Evolutionary conservation across 768 basidiomycete species (phyloP).

Genomic region (Lenzites betulinus): DNA sequence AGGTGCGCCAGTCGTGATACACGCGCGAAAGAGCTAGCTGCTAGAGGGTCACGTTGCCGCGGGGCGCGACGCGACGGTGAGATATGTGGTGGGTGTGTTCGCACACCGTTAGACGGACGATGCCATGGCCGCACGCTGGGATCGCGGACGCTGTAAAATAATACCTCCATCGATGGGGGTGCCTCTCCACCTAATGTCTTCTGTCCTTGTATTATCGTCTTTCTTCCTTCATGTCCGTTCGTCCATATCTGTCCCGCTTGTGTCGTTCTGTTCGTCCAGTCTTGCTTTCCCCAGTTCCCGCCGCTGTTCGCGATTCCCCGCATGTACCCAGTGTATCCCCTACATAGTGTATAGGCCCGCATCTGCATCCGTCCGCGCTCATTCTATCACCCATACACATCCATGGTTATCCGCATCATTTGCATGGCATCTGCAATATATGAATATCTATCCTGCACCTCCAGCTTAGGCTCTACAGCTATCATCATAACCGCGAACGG

Average conservation of each 20-base stretch:
- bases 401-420: background rate
- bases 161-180: background rate
- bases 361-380: background rate
- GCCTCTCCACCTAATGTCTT: slow-evolving; percentile 3
- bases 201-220: slow-evolving; percentile 3
- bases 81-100: background rate
- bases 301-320: background rate
- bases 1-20: slow-evolving; percentile 4
- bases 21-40: background rate
- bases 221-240: background rate
- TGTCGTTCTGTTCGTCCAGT: background rate
- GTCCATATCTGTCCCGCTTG: background rate
- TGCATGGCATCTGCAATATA: background rate
- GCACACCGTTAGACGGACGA: slow-evolving; percentile 5
- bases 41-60: too few relatives aligned
- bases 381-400: background rate
- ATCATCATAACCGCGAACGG: too few relatives aligned
- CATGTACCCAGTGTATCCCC: slow-evolving; percentile 14
- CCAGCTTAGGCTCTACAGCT: background rate
- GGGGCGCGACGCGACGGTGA: too few relatives aligned
- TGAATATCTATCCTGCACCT: background rate
- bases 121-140: slow-evolving; percentile 14
- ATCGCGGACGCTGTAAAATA: slow-evolving; percentile 17
- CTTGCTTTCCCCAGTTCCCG: background rate
- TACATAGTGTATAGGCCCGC: slow-evolving; percentile 4